Evolutionary conservation across 139 green algal genomes (phyloP).

Genomic region (Coelastrella sp.): DNA sequence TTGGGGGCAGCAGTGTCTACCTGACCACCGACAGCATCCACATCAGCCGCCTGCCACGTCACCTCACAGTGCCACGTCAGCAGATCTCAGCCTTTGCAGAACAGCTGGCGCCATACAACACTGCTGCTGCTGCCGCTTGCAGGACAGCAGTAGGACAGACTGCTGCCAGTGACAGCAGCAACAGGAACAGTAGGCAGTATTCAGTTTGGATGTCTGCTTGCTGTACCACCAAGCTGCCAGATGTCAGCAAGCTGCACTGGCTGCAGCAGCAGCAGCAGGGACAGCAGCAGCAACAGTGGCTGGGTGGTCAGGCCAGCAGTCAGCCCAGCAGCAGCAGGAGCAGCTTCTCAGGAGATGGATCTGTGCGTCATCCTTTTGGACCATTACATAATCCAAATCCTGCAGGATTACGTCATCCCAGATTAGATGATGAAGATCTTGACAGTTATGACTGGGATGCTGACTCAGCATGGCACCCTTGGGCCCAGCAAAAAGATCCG

Average conservation of each 20-base stretch:
- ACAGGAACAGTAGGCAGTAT: not conserved
- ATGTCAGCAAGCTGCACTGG: slow-evolving; percentile 17
- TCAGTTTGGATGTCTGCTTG: slow-evolving; percentile 36
- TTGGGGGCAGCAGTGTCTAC: slow-evolving; percentile 44
- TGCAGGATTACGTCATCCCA: not conserved
- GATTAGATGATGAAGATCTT: slow-evolving; percentile 25
- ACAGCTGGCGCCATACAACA: slow-evolving; percentile 55
- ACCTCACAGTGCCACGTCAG: slow-evolving; percentile 51
- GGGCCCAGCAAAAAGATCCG: slow-evolving; percentile 70
- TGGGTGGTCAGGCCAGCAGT: not conserved
- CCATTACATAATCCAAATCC: not conserved
- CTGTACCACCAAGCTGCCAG: slow-evolving; percentile 5
- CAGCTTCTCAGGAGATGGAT: not conserved
- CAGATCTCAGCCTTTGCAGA: slow-evolving; percentile 71
- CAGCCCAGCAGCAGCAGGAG: slow-evolving; percentile 35
- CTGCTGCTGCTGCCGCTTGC: slow-evolving; percentile 59
- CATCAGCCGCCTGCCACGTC: slow-evolving; percentile 58
- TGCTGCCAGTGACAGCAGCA: slow-evolving; percentile 9
- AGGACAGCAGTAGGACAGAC: slow-evolving; percentile 9
- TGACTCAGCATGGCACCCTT: slow-evolving; percentile 70
- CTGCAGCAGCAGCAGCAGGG: slow-evolving; percentile 1
- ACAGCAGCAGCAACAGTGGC: slow-evolving; percentile 19
- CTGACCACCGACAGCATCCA: slow-evolving; percentile 71
- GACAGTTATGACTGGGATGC: slow-evolving; percentile 66
- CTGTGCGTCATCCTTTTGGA: not conserved